Base-by-base conservation (phyloP, 805 yeast genomes). In the Metschnikowia henanensis region DNA sequence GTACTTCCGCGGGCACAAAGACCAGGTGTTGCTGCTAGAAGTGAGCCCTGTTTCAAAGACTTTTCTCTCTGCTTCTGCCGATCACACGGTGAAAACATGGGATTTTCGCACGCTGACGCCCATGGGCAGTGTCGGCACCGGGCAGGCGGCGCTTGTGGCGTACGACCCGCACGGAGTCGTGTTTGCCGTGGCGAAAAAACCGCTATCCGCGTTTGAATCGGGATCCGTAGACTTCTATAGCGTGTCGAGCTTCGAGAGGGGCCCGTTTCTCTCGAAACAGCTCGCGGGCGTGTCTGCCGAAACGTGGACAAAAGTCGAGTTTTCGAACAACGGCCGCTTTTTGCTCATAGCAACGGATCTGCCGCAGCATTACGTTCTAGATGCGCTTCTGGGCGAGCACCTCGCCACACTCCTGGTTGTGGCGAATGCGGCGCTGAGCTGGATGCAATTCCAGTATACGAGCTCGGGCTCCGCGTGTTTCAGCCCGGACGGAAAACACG, bases 1-100 rank as follows among this genome's bases (percentile, higher is more conserved):
- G 45, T 92, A 92, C 64, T 94, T 89, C 67, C 75, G 77, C 49
- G 98, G 97, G 1, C 99, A 94, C 62, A 81, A 81, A 39, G 87
- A 79, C 12, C 76, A 81, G 48, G 97, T 94, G 4, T 77, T 79
- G 4, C 76, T 80, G 7, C 62, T 94, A 5, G 89, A 85, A 61
- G 78, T 89, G 55, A 79, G 82, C 36, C 96, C 95, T 0, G 69
- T 78, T 5, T 74, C 75, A 43, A 90, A 84, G 56, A 65, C 76
- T 10, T 77, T 87, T 58, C 55, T 87, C 8, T 80, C 87, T 33
- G 74, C 91, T 0, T 77, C 95, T 0, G 61, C 77, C 44, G 99
- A 94, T 61, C 77, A 83, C 41, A 81, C 96, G 0, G 86, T 90
- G 1, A 79, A 94, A 50, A 53, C 87, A 6, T 94, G 99, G 99